phyloP scores from a whole-genome alignment of 2,329 filamentous ascomycete genomes.

The Pezicula neosporulosa region DNA sequence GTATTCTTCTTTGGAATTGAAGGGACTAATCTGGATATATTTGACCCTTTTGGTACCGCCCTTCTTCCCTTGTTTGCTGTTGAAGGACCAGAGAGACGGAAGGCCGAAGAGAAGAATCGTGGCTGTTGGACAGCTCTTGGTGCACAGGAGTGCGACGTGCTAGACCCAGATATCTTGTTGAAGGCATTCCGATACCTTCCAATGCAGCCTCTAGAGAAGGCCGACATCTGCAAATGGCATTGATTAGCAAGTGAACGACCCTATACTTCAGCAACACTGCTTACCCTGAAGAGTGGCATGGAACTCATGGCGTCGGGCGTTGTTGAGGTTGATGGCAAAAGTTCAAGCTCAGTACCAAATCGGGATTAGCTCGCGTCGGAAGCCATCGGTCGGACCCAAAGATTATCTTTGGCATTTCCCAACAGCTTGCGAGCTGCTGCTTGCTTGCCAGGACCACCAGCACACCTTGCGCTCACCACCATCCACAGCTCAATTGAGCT shows the following conservation, averaged over 20 bases:
- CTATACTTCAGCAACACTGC: background rate
- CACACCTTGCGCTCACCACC: conserved; percentile 11
- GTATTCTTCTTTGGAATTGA: background rate
- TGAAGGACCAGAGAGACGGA: background rate
- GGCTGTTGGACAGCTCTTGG: conserved; percentile 8
- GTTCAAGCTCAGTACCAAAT: conserved; percentile 11
- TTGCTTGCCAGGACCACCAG: conserved; percentile 5
- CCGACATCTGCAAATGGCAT: conserved; percentile 26
- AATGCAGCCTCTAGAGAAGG: conserved; percentile 31
- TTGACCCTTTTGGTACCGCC: background rate
- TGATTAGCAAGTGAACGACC: conserved; percentile 8
- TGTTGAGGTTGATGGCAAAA: background rate
- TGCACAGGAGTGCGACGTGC: conserved; percentile 7
- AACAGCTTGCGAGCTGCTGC: conserved; percentile 9
- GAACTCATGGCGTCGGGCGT: background rate
- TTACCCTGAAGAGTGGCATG: conserved; percentile 6
- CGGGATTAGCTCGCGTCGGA: conserved; percentile 9
- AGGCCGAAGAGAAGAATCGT: conserved; percentile 6
- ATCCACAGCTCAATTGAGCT: conserved; percentile 25
- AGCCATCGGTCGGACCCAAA: conserved; percentile 12
- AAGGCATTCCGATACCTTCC: conserved; percentile 15
- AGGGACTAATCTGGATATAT: background rate
- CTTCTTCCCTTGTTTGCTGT: background rate
- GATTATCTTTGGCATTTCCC: conserved; percentile 6
- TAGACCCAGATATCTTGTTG: conserved; percentile 2